Evolutionary conservation across 1,284 basidiomycete genomes (phyloP), one percentile per base, ranked within the genome.

Genomic region (Athelia psychrophila): DNA sequence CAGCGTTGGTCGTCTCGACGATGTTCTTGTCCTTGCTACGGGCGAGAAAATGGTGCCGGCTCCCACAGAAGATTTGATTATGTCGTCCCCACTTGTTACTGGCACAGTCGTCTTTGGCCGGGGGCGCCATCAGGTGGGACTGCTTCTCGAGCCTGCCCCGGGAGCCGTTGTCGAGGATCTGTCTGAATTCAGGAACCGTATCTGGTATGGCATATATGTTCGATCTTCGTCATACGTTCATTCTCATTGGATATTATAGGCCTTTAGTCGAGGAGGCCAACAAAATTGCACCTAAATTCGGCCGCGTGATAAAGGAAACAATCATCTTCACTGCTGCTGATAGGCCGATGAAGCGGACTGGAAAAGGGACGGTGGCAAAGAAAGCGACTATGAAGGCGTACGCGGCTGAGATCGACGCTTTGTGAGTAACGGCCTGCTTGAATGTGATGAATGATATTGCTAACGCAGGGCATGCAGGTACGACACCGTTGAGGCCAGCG

Each of bases 31-130:
- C 4, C 73, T 74, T 51, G 63, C 67, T 3, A 69, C 69, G 20
- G 72, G 70, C 3, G 70, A 74, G 53, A 74, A 74, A 51, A 73
- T 72, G 1, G 68, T 74, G 8, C 73, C 72, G 1, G 61, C 52
- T 1, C 71, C 70, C 0, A 68, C 73, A 57, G 72, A 73, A 51
- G 60, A 61, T 23, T 59, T 72, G 19, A 55, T 75, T 4, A 18
- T 18, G 20, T 38, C 54, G 15, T 24, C 46, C 27, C 44, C 51
- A n/a, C 30, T 57, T 3, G 19, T 67, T 2, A 51, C 51, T 0
- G 57, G 56, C 0, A 53, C 54, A 0, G 57, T 57, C 18, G 58
- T 69, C 51, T 69, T 68, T 46, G 60, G 66, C 6, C 54, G 57
- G 1, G 57, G 48, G 20, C 51, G 56, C 1, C 52, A 54, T 25